Percentiles rank a stretch among this genome's conserved stretches.
phyloP scores from a whole-genome alignment of 129 eudicot species.

The Escallonia rubra region DNA sequence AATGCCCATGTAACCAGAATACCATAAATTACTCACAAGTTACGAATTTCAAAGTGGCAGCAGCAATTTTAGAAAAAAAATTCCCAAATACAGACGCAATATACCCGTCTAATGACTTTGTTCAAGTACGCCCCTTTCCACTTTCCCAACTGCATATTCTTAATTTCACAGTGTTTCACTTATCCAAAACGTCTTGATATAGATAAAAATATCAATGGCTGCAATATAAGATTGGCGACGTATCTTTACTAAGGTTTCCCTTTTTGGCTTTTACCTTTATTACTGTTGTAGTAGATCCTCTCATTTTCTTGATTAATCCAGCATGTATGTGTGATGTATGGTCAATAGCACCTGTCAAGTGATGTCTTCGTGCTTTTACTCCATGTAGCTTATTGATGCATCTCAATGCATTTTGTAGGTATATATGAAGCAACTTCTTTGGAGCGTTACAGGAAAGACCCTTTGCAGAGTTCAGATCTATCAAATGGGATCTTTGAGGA shows the following conservation, averaged over 20 bases:
- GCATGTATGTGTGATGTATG: conserved; percentile 1
- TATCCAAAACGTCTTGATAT: too few species aligned
- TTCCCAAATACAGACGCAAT: too few species aligned
- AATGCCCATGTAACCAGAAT: too few species aligned
- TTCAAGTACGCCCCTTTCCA: too few species aligned
- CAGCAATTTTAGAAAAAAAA: too few species aligned
- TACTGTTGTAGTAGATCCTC: conserved; percentile 1
- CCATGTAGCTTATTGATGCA: neutral
- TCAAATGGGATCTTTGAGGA: conserved; percentile 66
- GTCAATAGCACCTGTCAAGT: neutral
- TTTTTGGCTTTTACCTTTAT: neutral
- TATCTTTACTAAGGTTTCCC: neutral
- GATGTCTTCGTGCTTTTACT: conserved; percentile 6
- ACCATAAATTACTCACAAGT: too few species aligned
- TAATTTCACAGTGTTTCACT: too few species aligned
- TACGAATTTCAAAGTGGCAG: too few species aligned
- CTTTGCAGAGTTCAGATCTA: conserved; percentile 41
- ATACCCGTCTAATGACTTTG: too few species aligned
- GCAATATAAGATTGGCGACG: too few species aligned
- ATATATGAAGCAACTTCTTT: conserved; percentile 85
- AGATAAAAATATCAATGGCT: too few species aligned
- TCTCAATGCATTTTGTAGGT: conserved; percentile 37
- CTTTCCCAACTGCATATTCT: too few species aligned
- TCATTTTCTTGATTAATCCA: neutral
- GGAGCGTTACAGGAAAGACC: conserved; percentile 73